phyloP scores from a whole-genome alignment of 1,284 basidiomycete genomes.

The Leccinum cinnamomeum region DNA sequence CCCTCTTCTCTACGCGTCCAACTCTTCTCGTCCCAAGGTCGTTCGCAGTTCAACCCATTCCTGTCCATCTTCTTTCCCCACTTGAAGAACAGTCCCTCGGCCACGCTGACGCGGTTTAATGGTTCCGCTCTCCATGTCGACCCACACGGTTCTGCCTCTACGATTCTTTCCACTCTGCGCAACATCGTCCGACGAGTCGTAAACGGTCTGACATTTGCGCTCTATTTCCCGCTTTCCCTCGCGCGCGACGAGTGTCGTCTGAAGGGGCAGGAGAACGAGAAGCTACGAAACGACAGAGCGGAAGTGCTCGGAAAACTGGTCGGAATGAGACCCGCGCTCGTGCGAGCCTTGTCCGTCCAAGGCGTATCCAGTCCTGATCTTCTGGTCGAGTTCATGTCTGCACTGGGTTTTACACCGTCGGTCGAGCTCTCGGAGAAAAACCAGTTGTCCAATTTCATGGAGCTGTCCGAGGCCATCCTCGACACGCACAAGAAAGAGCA shows the following conservation, averaged over 20 bases:
- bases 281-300: constrained; percentile 63
- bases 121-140: constrained; percentile 9
- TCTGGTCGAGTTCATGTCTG: constrained; percentile 24
- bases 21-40: constrained; percentile 46
- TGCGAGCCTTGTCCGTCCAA: constrained; percentile 16
- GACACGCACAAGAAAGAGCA: constrained; percentile 34
- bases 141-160: constrained; percentile 8
- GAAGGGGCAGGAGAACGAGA: constrained; percentile 58
- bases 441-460: constrained; percentile 27
- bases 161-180: constrained; percentile 7
- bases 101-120: constrained; percentile 11
- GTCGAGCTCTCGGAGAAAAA: constrained; percentile 14
- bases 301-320: constrained; percentile 60
- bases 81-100: constrained; percentile 33
- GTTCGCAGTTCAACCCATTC: constrained; percentile 40
- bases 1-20: constrained; percentile 47
- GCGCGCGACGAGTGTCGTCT: constrained; percentile 62
- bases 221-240: constrained; percentile 38
- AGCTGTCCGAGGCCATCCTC: constrained; percentile 23
- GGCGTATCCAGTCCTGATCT: constrained; percentile 11
- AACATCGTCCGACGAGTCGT: constrained; percentile 13
- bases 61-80: constrained; percentile 54
- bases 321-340: constrained; percentile 49
- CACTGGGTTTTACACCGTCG: constrained; percentile 21
- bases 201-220: constrained; percentile 10